phyloP scores from a whole-genome alignment of 257 asterid species.

The Fraxinus cuspidata region DNA sequence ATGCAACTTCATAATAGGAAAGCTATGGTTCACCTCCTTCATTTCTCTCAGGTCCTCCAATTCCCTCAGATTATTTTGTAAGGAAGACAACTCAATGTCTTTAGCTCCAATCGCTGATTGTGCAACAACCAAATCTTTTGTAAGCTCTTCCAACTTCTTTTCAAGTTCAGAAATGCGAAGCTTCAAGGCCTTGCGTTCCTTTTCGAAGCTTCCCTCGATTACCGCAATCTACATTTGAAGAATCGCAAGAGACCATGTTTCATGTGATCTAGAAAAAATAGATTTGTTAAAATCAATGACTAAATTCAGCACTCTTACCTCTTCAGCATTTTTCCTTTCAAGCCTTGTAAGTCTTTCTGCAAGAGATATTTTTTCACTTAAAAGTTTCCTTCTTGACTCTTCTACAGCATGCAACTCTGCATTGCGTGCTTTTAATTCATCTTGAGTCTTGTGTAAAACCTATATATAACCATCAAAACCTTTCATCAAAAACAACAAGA shows the following conservation, averaged over 20 bases:
- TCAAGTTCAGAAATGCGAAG: conserved; percentile 69
- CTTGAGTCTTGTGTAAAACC: conserved; percentile 80
- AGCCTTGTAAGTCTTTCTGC: conserved; percentile 67
- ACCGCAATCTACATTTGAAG: conserved; percentile 50
- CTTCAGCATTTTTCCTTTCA: conserved; percentile 62
- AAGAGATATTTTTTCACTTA: conserved; percentile 63
- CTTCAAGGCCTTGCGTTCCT: conserved; percentile 63
- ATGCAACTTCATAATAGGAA: neutral
- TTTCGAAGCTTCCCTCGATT: conserved; percentile 61
- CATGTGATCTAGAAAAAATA: conserved; percentile 14
- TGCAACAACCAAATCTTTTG: conserved; percentile 46
- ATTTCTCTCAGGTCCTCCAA: conserved; percentile 93
- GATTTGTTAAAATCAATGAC: conserved; percentile 18
- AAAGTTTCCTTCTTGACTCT: conserved; percentile 72
- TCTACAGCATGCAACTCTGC: conserved; percentile 71
- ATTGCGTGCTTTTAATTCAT: conserved; percentile 67
- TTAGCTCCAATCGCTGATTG: conserved; percentile 60
- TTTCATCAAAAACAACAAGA: conserved; percentile 1
- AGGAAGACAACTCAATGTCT: conserved; percentile 56
- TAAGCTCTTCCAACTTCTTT: conserved; percentile 67
- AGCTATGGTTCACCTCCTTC: conserved; percentile 71
- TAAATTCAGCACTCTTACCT: conserved; percentile 39
- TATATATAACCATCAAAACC: conserved; percentile 25
- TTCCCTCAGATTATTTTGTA: conserved; percentile 82
- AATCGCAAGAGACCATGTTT: conserved; percentile 17